A percentile compares a stretch with the other conserved stretches of the same genome.
Conservation (phyloP, 2,329 filamentous ascomycete species). For the Curvularia sp. region DNA sequence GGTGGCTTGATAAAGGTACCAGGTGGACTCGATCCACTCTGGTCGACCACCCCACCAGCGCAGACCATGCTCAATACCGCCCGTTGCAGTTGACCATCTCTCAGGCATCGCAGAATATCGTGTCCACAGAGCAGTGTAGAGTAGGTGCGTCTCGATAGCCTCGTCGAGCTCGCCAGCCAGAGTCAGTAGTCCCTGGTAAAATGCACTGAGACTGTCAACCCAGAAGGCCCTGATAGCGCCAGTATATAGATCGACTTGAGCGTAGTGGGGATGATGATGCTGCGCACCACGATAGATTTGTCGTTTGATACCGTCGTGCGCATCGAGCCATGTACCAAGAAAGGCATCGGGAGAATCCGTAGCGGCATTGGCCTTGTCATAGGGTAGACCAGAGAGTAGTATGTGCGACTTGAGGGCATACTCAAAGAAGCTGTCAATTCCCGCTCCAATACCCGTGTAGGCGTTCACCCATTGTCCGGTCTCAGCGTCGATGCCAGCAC, state of each 20-base stretch:
- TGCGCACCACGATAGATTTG: constrained; percentile 82
- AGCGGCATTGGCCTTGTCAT: constrained; percentile 59
- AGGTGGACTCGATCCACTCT: constrained; percentile 96
- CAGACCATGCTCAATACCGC: constrained; percentile 83
- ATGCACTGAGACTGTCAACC: constrained; percentile 95
- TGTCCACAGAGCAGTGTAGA: constrained; percentile 94
- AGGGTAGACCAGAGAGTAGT: constrained; percentile 75
- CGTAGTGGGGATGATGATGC: constrained; percentile 88
- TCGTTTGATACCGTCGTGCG: constrained; percentile 85
- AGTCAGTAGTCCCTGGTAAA: constrained; percentile 87
- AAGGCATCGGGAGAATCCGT: constrained; percentile 78
- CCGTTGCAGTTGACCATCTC: constrained; percentile 86
- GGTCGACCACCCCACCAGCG: constrained; percentile 95
- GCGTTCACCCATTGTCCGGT: constrained; percentile 86
- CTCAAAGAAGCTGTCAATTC: constrained; percentile 98
- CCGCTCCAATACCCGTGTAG: constrained; percentile 93
- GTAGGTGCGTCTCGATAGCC: constrained; percentile 85
- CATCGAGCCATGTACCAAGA: constrained; percentile 80
- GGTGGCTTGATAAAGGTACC: constrained; percentile 93
- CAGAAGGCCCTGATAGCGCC: constrained; percentile 89
- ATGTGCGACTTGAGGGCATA: constrained; percentile 96
- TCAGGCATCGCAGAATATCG: constrained; percentile 93
- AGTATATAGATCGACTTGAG: constrained; percentile 86
- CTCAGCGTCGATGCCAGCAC: constrained; percentile 91
- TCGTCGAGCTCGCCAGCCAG: constrained; percentile 90